A percentile compares a stretch with the other conserved stretches of the same genome.
Conservation (phyloP, 306 rosid species). For the cucumber (Cucumis sativus) region Cucumber_9930_V3 NC_026658.2:26247001-26247500, state of each 20-base stretch:
- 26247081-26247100: slow-evolving; percentile 83
- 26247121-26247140: slow-evolving; percentile 56
- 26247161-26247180: slow-evolving; percentile 71
- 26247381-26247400: background rate
- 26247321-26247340: slow-evolving; percentile 16
- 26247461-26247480: slow-evolving; percentile 89
- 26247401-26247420: background rate
- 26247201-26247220: slow-evolving; percentile 88
- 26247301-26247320: slow-evolving; percentile 98
- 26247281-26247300: slow-evolving; percentile 94
- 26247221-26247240: slow-evolving; percentile 75
- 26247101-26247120: slow-evolving; percentile 62
- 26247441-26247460: slow-evolving; percentile 76
- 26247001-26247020: slow-evolving; percentile 93
- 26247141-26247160: slow-evolving; percentile 69
- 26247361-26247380: background rate
- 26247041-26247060: slow-evolving; percentile 71
- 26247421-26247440: slow-evolving; percentile 89
- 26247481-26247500: slow-evolving; percentile 91
- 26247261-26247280: slow-evolving; percentile 67
- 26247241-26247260: slow-evolving; percentile 65
- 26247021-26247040: slow-evolving; percentile 51
- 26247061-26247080: slow-evolving; percentile 60
- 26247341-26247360: background rate
- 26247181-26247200: slow-evolving; percentile 59